Evolutionary conservation across 228 moss, liverwort and hornwort species (phyloP), one percentile per base, ranked within the genome.

Genomic region (Sphagnum magellanicum): DNA sequence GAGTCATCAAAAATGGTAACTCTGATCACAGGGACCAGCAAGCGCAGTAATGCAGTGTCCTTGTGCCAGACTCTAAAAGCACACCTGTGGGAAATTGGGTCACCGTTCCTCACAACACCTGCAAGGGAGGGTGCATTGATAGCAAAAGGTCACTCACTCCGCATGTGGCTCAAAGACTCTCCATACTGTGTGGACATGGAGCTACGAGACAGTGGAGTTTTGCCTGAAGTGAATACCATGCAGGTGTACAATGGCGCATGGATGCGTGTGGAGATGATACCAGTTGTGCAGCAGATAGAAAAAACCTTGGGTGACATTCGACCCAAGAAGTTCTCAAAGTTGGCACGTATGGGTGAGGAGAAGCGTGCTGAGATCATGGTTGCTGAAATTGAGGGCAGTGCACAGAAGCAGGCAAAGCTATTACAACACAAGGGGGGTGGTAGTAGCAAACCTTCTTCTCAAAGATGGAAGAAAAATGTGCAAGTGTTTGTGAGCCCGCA

Each of bases 61-160:
- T 49, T 98, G 17, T 90, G 78, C 67, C 92, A 91, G 80, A 90
- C 94, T 48, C 15, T 98, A 59, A 84, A 87, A 72, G 84, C 98
- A 6, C 86, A 90, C 77, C 71, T 98, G 67, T 98, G 98, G 98
- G 90, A 87, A 77, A 92, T 94, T 89, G 98, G 98, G 49, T 90
- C 98, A 68, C 98, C 98, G 16, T 98, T 98, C 74, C 84, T 87
- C 65, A 74, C 87, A 80, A 90, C 83, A 7, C 89, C 79, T 63
- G 87, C 90, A 11, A 81, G 94, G 50, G 87, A 89, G 77, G 98
- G 98, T 68, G 83, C 84, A 55, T 74, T 98, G 63, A 68, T 92
- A 71, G 70, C 81, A 32, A 98, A 91, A 74, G 92, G 98, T 58
- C 80, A 98, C 63, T 89, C 94, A 62, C 73, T 94, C 59, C 75